Percentiles rank a stretch among this genome's conserved stretches.
Conservation (phyloP, 2,329 filamentous ascomycete species). For the Emergomyces pasteurianus region DNA sequence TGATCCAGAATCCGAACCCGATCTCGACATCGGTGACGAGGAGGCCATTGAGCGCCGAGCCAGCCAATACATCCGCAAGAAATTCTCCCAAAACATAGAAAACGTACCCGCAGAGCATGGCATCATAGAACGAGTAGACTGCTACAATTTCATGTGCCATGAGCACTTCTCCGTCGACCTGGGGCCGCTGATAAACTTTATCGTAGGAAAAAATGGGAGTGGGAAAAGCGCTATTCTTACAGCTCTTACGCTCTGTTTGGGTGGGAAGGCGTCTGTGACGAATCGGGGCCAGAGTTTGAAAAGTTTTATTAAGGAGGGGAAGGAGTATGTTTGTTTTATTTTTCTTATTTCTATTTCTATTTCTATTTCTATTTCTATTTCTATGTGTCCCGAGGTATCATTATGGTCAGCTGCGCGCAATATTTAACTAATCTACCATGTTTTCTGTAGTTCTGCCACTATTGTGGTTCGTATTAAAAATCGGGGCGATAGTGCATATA, state of each 20-base stretch:
- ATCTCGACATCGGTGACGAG: conserved; percentile 21
- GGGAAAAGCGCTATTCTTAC: conserved; percentile 95
- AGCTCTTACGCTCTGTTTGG: conserved; percentile 85
- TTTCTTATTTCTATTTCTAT: not conserved
- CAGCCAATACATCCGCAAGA: conserved; percentile 49
- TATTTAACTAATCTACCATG: conserved; percentile 2
- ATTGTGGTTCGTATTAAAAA: conserved; percentile 87
- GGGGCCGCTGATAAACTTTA: conserved; percentile 95
- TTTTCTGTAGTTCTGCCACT: conserved; percentile 36
- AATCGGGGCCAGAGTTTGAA: conserved; percentile 86
- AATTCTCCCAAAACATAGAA: conserved; percentile 42
- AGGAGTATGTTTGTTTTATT: conserved; percentile 45
- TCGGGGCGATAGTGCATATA: conserved; percentile 70
- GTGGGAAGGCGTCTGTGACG: conserved; percentile 82
- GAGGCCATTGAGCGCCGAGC: conserved; percentile 44
- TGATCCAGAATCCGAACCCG: conserved; percentile 30
- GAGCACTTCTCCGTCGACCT: conserved; percentile 65
- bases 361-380: not conserved
- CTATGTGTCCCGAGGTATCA: not conserved
- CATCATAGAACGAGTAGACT: conserved; percentile 77
- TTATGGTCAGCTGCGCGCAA: not conserved
- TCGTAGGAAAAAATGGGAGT: conserved; percentile 93
- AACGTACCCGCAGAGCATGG: conserved; percentile 72
- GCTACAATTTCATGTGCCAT: conserved; percentile 96
- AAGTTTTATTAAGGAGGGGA: conserved; percentile 79